Conservation (phyloP, 352 stramenopile genomes). For the Aphanomyces cochlioides region DNA sequence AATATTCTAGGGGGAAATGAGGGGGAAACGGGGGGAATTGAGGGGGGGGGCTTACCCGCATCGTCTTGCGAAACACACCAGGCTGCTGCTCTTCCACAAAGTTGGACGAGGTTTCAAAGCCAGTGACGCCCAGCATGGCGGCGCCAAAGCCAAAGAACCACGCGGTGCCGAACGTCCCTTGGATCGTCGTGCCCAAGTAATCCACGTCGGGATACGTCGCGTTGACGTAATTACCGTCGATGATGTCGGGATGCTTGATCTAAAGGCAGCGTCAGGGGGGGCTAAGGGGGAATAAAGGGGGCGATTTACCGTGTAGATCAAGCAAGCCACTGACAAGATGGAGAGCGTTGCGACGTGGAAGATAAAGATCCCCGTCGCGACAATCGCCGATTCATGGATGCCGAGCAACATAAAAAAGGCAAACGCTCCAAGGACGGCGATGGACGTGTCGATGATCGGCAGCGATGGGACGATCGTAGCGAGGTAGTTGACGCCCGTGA, state of each 20-base stretch:
- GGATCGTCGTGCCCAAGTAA: slow-evolving; percentile 36
- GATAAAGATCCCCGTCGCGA: slow-evolving; percentile 84
- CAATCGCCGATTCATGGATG: slow-evolving; percentile 78
- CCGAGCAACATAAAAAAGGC: slow-evolving; percentile 74
- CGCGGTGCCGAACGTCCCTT: slow-evolving; percentile 51
- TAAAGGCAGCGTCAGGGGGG: no score
- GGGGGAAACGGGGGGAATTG: slow-evolving; percentile 77
- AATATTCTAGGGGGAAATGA: slow-evolving; percentile 74
- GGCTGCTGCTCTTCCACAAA: slow-evolving; percentile 87
- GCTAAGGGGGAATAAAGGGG: no score
- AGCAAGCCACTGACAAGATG: slow-evolving; percentile 51
- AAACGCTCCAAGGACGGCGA: slow-evolving; percentile 73
- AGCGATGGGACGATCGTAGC: slow-evolving; percentile 46
- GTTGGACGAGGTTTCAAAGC: slow-evolving; percentile 88
- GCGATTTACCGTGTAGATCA: slow-evolving; percentile 44
- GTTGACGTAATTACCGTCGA: slow-evolving; percentile 59
- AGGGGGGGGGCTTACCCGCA: slow-evolving; percentile 76
- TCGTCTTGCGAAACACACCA: slow-evolving; percentile 76
- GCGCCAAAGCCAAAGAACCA: slow-evolving; percentile 77
- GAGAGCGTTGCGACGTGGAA: slow-evolving; percentile 78
- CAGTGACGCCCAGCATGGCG: slow-evolving; percentile 87
- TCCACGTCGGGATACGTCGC: slow-evolving; percentile 59
- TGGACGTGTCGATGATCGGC: slow-evolving; percentile 42
- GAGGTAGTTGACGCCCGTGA: slow-evolving; percentile 55
- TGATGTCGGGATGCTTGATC: slow-evolving; percentile 49